Evolutionary conservation across 2,329 filamentous ascomycete species (phyloP), one percentile per base, ranked within the genome.

Genomic region (Allantophomopsis cytisporea): DNA sequence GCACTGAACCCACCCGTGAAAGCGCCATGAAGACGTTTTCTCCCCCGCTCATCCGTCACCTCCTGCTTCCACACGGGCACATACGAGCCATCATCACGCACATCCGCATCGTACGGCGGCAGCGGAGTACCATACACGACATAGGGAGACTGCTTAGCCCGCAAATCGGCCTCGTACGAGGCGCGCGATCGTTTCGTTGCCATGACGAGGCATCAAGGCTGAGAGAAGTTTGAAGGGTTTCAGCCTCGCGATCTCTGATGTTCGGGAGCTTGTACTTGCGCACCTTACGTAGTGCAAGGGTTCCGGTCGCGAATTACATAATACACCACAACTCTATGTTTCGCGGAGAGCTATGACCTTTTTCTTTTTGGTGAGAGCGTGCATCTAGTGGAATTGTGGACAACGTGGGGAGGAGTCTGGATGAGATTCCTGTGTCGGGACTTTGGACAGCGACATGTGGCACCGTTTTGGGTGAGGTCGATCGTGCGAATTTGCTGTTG

Each of bases 51-150:
- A 61, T 98, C 91, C 43, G 82, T 83, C 57, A 94, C 88, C 56
- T 95, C 89, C 66, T 98, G 91, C 64, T 96, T 94, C 87, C 91
- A 96, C n/a, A 94, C 63, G 0, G 91, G 91, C 13, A 94, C 75
- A 56, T 88, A 96, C 32, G 84, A 86, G 45, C 88, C 89, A 64
- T 95, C 85, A 58, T 96, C 88, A 51, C 86, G 80, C 31, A 74
- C 69, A 15, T 85, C 74, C 37, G 80, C 69, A 53, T 94, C 85
- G 43, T 76, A 64, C 3, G 83, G 75, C 1, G 87, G 87, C 13
- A 98, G 69, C 7, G 88, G 80, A 2, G 86, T 94, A 55, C 91
- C 91, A 57, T 82, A 94, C 41, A 81, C 55, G 41, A 81, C 83
- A 59, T 77, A 94, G 1, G 83, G 80, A 12, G 83, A 79, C 54